phyloP scores from a whole-genome alignment of 179 eudicot species.

The Beta lomatogona region DNA sequence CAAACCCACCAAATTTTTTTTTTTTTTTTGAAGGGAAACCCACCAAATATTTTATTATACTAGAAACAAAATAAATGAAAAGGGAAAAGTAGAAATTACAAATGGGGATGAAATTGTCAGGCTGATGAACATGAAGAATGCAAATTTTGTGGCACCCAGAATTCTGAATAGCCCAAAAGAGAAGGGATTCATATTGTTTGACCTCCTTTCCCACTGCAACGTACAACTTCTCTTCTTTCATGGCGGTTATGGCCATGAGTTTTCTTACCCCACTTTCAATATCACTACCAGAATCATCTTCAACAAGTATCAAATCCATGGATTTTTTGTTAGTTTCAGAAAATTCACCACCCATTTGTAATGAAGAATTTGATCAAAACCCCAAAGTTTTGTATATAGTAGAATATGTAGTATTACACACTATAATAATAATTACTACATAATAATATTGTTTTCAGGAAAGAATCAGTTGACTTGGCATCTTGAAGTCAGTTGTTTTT shows the following conservation, averaged over 20 bases:
- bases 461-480: background rate
- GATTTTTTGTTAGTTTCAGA: background rate
- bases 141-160: conserved; percentile 29
- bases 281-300: conserved; percentile 7
- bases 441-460: background rate
- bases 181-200: conserved; percentile 21
- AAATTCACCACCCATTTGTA: background rate
- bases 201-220: conserved; percentile 37
- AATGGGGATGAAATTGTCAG: conserved; percentile 41
- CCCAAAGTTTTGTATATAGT: background rate
- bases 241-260: background rate
- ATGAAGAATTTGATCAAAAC: background rate
- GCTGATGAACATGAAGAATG: conserved; percentile 38
- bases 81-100: conserved; percentile 23
- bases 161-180: conserved; percentile 38
- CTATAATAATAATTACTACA: no score
- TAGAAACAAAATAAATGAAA: background rate
- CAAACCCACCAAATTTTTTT: background rate
- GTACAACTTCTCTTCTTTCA: conserved; percentile 28
- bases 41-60: background rate
- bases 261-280: conserved; percentile 2
- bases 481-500: conserved; percentile 9
- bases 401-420: no score
- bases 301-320: conserved; percentile 35
- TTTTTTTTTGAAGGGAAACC: no score